Base-by-base conservation (phyloP, 2,329 filamentous ascomycete species). In the Geoglossum cookeanum region DNA sequence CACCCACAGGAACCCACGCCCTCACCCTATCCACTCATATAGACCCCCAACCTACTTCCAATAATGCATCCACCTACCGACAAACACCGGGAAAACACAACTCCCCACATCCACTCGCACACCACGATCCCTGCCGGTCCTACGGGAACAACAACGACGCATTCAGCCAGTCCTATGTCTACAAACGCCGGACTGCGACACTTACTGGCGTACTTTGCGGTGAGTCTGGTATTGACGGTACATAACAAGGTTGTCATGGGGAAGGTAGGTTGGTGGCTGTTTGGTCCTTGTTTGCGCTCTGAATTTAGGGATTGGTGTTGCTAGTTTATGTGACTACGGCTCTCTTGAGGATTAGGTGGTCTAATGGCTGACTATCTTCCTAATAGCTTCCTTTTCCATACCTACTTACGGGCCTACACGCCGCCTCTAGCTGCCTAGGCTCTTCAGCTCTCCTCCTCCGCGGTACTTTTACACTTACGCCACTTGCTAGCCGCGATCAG, bases 251-350 rank as follows among this genome's bases (percentile, higher is more conserved):
- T 44, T 7, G 60, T 66, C 64, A 67, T 65, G 65, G 62, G 63
- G 70, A 74, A 66, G 68, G 68, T 61, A 61, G 71, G 69, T 69
- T 74, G 67, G 71, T 74, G 42, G 8, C 52, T 47, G 49, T 59
- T 56, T 55, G 44, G 17, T 27, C 42, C 53, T 59, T 55, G 53
- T 60, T 60, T 42, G 33, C 54, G 1, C 22, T 47, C 2, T 1
- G 44, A 22, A 2, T n/a, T 2, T 27, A n/a, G 9, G 15, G 44
- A 7, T 47, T 27, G 44, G 22, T 1, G 6, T 47, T 47, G 6
- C 7, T n/a, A 27, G 11, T 22, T 11, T 29, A 49, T 29, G 3
- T 9, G 54, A 57, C 45, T 55, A 39, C 39, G 56, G 13, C 58
- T 55, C 47, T 51, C 47, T 49, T 52, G 44, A 49, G 47, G 56